A percentile compares a stretch with the other conserved stretches of the same genome.
phyloP scores from a whole-genome alignment of 495 filamentous ascomycete species.

The Echria macrotheca region DNA sequence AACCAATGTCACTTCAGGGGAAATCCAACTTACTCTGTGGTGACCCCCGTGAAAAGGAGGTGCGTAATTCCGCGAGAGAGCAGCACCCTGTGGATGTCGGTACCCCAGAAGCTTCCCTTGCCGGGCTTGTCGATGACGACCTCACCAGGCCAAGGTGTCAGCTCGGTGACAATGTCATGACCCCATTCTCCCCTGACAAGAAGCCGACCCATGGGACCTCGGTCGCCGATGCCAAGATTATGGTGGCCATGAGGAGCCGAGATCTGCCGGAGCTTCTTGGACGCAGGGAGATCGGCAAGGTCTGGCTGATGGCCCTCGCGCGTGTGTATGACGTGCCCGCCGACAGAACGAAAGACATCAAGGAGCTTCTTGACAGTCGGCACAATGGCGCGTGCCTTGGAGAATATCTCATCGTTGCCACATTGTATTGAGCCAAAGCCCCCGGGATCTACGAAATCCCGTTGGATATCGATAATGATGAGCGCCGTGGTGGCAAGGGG shows the following conservation, averaged over 20 bases:
- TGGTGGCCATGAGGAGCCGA: conserved; percentile 39
- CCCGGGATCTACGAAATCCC: conserved; percentile 44
- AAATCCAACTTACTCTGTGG: conserved; percentile 31
- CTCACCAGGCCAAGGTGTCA: conserved; percentile 53
- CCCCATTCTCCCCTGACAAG: conserved; percentile 58
- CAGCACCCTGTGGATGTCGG: conserved; percentile 55
- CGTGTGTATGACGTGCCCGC: conserved; percentile 64
- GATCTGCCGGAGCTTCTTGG: conserved; percentile 43
- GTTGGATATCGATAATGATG: conserved; percentile 56
- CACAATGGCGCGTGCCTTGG: conserved; percentile 34
- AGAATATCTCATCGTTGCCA: conserved; percentile 33
- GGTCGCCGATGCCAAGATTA: conserved; percentile 48
- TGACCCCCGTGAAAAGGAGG: conserved; percentile 56
- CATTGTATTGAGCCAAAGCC: conserved; percentile 36
- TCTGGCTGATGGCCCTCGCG: conserved; percentile 51
- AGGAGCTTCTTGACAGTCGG: conserved; percentile 44
- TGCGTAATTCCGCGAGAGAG: conserved; percentile 61
- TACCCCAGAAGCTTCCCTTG: conserved; percentile 60
- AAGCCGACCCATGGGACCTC: conserved; percentile 53
- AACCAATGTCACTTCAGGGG: not conserved
- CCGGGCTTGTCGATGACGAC: conserved; percentile 65
- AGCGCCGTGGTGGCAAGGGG: conserved; percentile 44
- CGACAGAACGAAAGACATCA: conserved; percentile 49
- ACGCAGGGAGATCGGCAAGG: conserved; percentile 47
- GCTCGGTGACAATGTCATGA: conserved; percentile 57